Conservation (phyloP, 208 protist genomes). For the Kentomonas sorsogonicus region DNA sequence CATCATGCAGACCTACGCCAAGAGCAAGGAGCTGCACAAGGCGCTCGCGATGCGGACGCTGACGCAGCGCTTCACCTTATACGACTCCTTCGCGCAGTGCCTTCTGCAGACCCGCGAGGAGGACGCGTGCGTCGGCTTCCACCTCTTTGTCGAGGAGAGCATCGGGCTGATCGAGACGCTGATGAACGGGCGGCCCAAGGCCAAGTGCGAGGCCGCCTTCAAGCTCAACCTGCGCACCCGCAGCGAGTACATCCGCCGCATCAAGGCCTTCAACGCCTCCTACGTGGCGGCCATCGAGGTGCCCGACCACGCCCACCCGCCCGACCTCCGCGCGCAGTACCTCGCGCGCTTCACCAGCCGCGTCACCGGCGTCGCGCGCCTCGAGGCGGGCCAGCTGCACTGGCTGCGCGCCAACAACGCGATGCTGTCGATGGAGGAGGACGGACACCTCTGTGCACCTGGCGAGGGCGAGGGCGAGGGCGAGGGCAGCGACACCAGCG, state of each 20-base stretch:
- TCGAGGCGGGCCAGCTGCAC: slow-evolving; percentile 43
- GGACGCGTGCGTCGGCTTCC: slow-evolving; percentile 43
- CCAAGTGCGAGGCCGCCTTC: slow-evolving; percentile 61
- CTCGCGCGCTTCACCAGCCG: slow-evolving; percentile 48
- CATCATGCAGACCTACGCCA: slow-evolving; percentile 51
- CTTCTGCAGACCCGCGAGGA: slow-evolving; percentile 33
- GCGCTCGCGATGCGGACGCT: slow-evolving; percentile 61
- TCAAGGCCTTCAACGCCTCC: slow-evolving; percentile 61
- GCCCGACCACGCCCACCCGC: slow-evolving; percentile 20
- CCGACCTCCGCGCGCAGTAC: slow-evolving; percentile 31
- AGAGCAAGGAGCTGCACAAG: slow-evolving; percentile 64
- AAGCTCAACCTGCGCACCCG: slow-evolving; percentile 59
- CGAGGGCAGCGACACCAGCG: not conserved
- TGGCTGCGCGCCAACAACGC: slow-evolving; percentile 24
- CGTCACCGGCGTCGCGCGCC: slow-evolving; percentile 29
- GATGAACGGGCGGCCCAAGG: slow-evolving; percentile 62
- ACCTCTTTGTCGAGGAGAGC: slow-evolving; percentile 47
- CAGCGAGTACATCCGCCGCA: slow-evolving; percentile 74
- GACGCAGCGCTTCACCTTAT: slow-evolving; percentile 68
- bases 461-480: not conserved
- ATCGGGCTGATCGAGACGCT: slow-evolving; percentile 44
- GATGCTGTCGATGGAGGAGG: not conserved
- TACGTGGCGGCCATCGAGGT: slow-evolving; percentile 43
- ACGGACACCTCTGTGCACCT: no score
- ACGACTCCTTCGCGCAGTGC: slow-evolving; percentile 50